These are phyloP conservation scores for Coemansia reversa DNA, from an alignment of 192 early-diverging fungal genomes.

Conservation along the genomic window DNA sequence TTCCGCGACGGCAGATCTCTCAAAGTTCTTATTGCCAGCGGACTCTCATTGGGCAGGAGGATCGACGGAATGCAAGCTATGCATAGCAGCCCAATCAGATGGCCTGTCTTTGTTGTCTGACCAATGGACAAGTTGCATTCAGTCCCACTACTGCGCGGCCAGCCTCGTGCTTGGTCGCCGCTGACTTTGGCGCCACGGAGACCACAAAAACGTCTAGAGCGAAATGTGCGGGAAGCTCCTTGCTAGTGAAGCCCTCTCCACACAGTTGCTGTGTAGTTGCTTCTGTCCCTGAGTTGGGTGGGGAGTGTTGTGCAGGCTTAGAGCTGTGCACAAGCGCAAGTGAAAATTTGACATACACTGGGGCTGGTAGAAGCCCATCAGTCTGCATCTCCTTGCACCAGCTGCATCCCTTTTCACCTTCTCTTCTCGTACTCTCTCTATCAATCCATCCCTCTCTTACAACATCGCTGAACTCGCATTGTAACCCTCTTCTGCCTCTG, in stretches of 20 bases:
- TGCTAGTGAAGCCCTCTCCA: no score
- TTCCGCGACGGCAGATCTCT: background rate
- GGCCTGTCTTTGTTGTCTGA: background rate
- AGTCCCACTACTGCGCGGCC: background rate
- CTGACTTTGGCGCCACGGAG: slow-evolving; percentile 1
- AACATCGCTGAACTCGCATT: background rate
- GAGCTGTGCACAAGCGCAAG: background rate
- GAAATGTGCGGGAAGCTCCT: background rate
- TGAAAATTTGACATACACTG: background rate
- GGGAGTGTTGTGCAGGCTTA: slow-evolving; percentile 1
- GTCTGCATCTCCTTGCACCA: background rate
- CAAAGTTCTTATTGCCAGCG: background rate
- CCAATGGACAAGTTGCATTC: background rate
- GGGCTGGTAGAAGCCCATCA: background rate
- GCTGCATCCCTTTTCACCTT: background rate
- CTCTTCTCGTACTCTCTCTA: background rate
- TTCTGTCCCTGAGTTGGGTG: background rate
- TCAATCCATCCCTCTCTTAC: background rate
- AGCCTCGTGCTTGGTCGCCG: background rate
- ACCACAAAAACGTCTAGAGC: background rate
- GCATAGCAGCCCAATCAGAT: slow-evolving; percentile 1
- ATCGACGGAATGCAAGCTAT: slow-evolving; percentile 10
- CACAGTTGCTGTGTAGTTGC: background rate
- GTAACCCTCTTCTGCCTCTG: background rate
- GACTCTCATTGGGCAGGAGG: slow-evolving; percentile 3